Evolutionary conservation across 2,329 filamentous ascomycete genomes (phyloP).

Genomic region (Ambrosiella xylebori): DNA sequence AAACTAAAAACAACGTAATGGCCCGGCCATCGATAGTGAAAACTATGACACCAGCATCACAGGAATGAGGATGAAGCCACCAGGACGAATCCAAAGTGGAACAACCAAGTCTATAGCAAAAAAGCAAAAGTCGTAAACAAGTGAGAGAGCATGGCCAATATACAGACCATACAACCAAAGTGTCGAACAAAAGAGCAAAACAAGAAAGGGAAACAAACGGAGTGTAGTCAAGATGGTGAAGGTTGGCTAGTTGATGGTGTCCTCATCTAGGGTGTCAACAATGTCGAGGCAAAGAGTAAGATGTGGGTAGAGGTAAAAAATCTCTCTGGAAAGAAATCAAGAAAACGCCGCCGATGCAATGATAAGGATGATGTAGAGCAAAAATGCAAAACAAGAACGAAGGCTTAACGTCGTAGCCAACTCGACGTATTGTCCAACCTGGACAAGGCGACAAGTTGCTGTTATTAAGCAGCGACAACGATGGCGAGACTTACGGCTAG

Average conservation of each 20-base stretch:
- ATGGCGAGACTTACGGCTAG: neutral
- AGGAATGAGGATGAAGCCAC: neutral
- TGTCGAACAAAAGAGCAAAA: conserved; percentile 1
- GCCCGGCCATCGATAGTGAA: neutral
- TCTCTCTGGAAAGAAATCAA: neutral
- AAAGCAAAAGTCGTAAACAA: conserved; percentile 1
- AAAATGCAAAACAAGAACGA: neutral
- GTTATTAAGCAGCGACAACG: neutral
- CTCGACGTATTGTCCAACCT: neutral
- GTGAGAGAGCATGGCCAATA: conserved; percentile 1
- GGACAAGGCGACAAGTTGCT: neutral
- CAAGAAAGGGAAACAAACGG: neutral
- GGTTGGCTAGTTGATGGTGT: neutral
- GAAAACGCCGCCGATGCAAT: conserved; percentile 8
- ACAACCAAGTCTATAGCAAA: neutral
- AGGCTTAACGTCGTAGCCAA: conserved; percentile 1
- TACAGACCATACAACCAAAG: conserved; percentile 5
- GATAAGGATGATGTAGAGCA: conserved; percentile 1
- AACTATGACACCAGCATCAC: neutral
- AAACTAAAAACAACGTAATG: neutral
- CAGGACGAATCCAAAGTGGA: neutral
- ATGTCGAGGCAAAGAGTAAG: neutral
- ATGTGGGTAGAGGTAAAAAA: neutral
- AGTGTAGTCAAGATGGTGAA: neutral
- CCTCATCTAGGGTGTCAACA: neutral